Percentiles rank a stretch among this genome's conserved stretches.
phyloP scores from a whole-genome alignment of 495 filamentous ascomycete species.

The Corynascus novoguineensis region DNA sequence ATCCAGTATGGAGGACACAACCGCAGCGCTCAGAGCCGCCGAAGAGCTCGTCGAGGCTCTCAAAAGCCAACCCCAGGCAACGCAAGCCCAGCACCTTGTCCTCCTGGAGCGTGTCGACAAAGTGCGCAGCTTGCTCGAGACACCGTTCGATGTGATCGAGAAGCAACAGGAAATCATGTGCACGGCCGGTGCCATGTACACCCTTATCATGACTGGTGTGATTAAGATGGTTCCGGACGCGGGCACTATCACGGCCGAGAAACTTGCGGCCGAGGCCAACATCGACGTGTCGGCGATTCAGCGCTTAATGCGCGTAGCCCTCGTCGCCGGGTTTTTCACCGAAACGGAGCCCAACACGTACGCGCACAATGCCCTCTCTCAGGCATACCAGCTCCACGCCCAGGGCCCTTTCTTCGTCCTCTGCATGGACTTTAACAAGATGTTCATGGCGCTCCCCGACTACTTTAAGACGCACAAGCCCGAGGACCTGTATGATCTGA shows the following conservation, averaged over 20 bases:
- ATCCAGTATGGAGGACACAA: constrained; percentile 12
- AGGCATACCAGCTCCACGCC: constrained; percentile 7
- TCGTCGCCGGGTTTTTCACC: constrained; percentile 24
- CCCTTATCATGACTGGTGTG: constrained; percentile 20
- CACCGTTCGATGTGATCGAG: constrained; percentile 23
- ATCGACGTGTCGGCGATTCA: constrained; percentile 25
- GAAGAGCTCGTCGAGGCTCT: constrained; percentile 27
- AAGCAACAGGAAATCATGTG: constrained; percentile 18
- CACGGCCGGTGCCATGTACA: constrained; percentile 18
- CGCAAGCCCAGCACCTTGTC: constrained; percentile 17
- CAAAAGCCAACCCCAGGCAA: constrained; percentile 15
- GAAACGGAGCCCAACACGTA: constrained; percentile 24
- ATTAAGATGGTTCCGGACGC: constrained; percentile 24
- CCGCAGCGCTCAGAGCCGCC: constrained; percentile 21
- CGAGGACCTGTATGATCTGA: constrained; percentile 26
- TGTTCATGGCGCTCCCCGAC: constrained; percentile 19
- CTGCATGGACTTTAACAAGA: constrained; percentile 21
- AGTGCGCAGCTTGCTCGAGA: constrained; percentile 19
- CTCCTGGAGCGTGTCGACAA: constrained; percentile 21
- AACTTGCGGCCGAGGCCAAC: constrained; percentile 22
- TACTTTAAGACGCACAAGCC: constrained; percentile 30
- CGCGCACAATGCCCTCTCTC: constrained; percentile 23
- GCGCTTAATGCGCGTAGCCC: constrained; percentile 24
- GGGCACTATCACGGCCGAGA: constrained; percentile 21
- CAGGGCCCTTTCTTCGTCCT: constrained; percentile 19